Evolutionary conservation across 2,329 filamentous ascomycete species (phyloP).

Genomic region (Aspergillus novoparasiticus): DNA sequence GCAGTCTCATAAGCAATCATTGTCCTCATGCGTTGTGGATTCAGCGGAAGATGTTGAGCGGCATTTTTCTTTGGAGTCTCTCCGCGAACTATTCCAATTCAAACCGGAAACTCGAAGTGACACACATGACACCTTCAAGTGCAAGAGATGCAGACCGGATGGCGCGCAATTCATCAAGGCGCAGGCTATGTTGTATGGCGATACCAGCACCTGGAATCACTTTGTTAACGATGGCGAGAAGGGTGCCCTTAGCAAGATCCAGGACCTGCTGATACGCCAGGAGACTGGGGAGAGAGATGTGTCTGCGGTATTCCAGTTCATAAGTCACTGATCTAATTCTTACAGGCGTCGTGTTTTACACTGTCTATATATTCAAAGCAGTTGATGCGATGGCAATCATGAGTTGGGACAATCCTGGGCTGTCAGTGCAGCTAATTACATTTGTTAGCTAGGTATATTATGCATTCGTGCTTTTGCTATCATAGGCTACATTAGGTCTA

Average conservation of each 20-base stretch:
- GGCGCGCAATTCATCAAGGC: conserved; percentile 88
- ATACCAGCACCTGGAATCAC: conserved; percentile 99
- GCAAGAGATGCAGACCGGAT: conserved; percentile 87
- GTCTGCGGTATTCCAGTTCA: conserved; percentile 97
- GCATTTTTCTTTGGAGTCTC: conserved; percentile 88
- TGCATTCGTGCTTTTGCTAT: not conserved
- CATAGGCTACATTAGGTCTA: not conserved
- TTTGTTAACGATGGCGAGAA: conserved; percentile 75
- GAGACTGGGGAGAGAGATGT: conserved; percentile 78
- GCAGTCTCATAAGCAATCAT: conserved; percentile 95
- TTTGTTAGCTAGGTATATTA: not conserved
- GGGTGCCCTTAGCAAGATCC: conserved; percentile 74
- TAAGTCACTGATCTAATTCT: conserved; percentile 68
- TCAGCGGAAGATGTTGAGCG: conserved; percentile 95
- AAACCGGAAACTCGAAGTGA: conserved; percentile 82
- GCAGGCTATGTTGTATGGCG: conserved; percentile 92
- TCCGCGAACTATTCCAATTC: conserved; percentile 94
- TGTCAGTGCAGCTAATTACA: no score
- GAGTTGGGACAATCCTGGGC: not conserved
- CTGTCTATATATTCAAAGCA: not conserved
- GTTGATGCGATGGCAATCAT: not conserved
- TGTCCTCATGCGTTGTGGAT: conserved; percentile 95
- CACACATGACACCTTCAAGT: conserved; percentile 98
- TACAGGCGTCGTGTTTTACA: conserved; percentile 5
- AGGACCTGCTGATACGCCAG: conserved; percentile 87